These are phyloP conservation scores for Albugo laibachii DNA, from an alignment of 352 stramenopile species.

Conservation along the genomic window DNA sequence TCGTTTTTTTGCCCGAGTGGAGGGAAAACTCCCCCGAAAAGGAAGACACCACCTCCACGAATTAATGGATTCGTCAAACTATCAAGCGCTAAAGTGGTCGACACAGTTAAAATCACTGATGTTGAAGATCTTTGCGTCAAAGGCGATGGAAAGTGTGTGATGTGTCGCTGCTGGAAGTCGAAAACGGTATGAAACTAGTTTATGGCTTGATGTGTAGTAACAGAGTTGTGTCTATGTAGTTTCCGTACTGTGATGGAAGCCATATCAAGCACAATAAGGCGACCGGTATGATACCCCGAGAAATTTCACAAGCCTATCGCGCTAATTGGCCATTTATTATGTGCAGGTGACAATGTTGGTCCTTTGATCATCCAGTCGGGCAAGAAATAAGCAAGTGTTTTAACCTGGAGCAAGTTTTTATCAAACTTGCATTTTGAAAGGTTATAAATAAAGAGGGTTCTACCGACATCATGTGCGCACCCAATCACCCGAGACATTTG, in stretches of 20 bases:
- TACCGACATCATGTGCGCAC: too few relatives aligned
- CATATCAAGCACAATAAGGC: constrained; percentile 81
- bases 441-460: too few relatives aligned
- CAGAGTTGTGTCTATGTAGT: constrained; percentile 10
- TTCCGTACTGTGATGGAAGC: constrained; percentile 54
- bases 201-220: neutral
- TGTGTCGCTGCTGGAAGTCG: constrained; percentile 79
- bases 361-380: constrained; percentile 28
- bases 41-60: constrained; percentile 21
- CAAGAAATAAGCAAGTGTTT: too few relatives aligned
- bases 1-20: constrained; percentile 24
- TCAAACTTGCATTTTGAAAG: too few relatives aligned
- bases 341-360: constrained; percentile 40
- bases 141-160: constrained; percentile 54
- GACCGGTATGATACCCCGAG: constrained; percentile 14
- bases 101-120: constrained; percentile 39
- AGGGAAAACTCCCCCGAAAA: constrained; percentile 21
- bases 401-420: too few relatives aligned
- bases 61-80: constrained; percentile 49
- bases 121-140: constrained; percentile 62
- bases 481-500: too few relatives aligned
- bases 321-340: neutral
- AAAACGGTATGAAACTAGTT: constrained; percentile 27
- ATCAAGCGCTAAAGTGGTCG: constrained; percentile 68
- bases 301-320: neutral